Percentiles rank a stretch among this genome's conserved stretches.
phyloP scores from a whole-genome alignment of 106 monocot genomes.

The Platanthera guangdongensis region DNA sequence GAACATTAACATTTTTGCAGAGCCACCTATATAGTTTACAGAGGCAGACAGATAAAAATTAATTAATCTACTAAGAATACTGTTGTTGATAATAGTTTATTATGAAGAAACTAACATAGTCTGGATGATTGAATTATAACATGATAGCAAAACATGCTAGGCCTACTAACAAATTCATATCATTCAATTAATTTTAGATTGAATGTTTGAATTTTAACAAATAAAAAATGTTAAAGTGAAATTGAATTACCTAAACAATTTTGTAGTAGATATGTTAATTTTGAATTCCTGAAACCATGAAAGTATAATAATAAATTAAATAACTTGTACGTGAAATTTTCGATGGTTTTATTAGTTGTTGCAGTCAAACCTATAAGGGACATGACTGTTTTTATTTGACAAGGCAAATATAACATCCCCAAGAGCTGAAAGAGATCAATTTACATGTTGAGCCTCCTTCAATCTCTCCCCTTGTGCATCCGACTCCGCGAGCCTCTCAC shows the following conservation, averaged over 20 bases:
- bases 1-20: slow-evolving; percentile 79
- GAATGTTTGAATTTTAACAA: background rate
- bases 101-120: background rate
- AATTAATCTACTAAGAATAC: background rate
- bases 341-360: background rate
- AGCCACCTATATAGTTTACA: slow-evolving; percentile 46
- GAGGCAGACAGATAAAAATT: background rate
- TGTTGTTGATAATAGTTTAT: background rate
- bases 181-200: too few relatives aligned
- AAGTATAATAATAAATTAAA: background rate
- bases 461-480: slow-evolving; percentile 76
- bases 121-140: too few relatives aligned
- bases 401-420: slow-evolving; percentile 82
- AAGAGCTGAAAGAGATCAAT: slow-evolving; percentile 56
- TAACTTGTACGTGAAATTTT: background rate
- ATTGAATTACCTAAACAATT: slow-evolving; percentile 61
- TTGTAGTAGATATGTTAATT: slow-evolving; percentile 67
- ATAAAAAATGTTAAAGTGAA: background rate
- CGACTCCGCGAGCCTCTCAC: slow-evolving; percentile 76
- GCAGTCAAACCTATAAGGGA: slow-evolving; percentile 49
- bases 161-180: too few relatives aligned
- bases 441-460: slow-evolving; percentile 76
- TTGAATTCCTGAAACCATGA: slow-evolving; percentile 56
- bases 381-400: slow-evolving; percentile 50
- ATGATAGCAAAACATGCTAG: too few relatives aligned